Conservation (phyloP, 306 rosid species). For the peach (Prunus persica) region DNA sequence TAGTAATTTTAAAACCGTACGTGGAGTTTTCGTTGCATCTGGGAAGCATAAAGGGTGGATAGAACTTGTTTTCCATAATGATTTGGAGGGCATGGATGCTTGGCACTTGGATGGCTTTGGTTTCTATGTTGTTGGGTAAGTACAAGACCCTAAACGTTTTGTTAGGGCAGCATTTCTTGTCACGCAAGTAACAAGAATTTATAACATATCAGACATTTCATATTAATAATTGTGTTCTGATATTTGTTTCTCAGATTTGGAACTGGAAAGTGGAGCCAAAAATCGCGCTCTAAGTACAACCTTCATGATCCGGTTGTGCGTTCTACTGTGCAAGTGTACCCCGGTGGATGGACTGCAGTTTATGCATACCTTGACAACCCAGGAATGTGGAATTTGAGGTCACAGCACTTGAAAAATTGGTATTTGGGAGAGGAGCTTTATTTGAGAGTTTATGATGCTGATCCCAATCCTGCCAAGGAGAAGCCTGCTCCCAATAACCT, state of each 20-base stretch:
- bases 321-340: slow-evolving; percentile 63
- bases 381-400: slow-evolving; percentile 77
- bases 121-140: slow-evolving; percentile 65
- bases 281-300: slow-evolving; percentile 38
- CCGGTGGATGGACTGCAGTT: slow-evolving; percentile 61
- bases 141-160: neutral
- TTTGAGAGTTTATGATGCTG: slow-evolving; percentile 54
- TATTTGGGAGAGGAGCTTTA: slow-evolving; percentile 67
- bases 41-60: slow-evolving; percentile 53
- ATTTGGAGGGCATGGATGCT: slow-evolving; percentile 43
- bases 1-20: slow-evolving; percentile 19
- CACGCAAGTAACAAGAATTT: neutral
- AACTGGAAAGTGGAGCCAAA: slow-evolving; percentile 41
- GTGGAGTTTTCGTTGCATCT: slow-evolving; percentile 52
- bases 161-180: neutral
- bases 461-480: slow-evolving; percentile 58
- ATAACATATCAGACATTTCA: neutral
- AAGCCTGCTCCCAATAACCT: slow-evolving; percentile 42
- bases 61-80: slow-evolving; percentile 53
- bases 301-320: slow-evolving; percentile 52
- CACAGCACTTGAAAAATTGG: slow-evolving; percentile 63
- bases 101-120: slow-evolving; percentile 79
- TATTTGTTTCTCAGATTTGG: slow-evolving; percentile 36
- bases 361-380: slow-evolving; percentile 70
- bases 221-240: neutral